phyloP scores from a whole-genome alignment of 345 rosid species.

The Salix exigua region DNA sequence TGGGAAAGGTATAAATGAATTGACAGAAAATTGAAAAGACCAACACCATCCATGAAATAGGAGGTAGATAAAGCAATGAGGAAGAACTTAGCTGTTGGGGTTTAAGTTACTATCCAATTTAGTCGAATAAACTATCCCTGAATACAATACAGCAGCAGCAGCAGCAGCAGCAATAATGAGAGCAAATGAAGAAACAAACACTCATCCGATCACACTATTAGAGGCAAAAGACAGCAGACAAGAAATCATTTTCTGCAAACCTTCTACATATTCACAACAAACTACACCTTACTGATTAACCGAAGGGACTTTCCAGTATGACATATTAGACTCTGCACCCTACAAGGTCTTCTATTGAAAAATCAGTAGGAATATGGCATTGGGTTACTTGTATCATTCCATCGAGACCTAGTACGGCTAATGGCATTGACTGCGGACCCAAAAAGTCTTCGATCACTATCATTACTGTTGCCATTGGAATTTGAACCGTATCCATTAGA shows the following conservation, averaged over 20 bases:
- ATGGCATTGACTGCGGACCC: slow-evolving; percentile 52
- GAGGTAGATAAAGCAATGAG: no score
- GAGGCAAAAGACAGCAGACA: background rate
- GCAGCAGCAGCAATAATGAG: no score
- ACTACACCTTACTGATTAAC: background rate
- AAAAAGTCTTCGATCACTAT: slow-evolving; percentile 58
- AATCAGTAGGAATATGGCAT: slow-evolving; percentile 32
- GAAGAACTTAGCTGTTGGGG: no score
- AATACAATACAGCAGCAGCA: no score
- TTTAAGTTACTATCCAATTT: no score
- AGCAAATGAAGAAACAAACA: no score
- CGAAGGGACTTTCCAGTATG: background rate
- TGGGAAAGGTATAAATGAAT: no score
- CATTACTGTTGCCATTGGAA: slow-evolving; percentile 44
- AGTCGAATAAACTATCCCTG: no score
- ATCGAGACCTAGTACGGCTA: slow-evolving; percentile 55
- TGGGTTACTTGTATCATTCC: slow-evolving; percentile 41
- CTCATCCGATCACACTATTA: no score
- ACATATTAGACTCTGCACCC: background rate
- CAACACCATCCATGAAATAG: no score
- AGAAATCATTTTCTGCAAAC: background rate
- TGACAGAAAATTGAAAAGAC: no score
- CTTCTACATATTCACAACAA: slow-evolving; percentile 12
- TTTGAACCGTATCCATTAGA: slow-evolving; percentile 50
- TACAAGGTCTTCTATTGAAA: slow-evolving; percentile 1